A percentile compares a stretch with the other conserved stretches of the same genome.
Conservation (phyloP, 108 stramenopile species). For the Fragilaria crotonensis region DNA sequence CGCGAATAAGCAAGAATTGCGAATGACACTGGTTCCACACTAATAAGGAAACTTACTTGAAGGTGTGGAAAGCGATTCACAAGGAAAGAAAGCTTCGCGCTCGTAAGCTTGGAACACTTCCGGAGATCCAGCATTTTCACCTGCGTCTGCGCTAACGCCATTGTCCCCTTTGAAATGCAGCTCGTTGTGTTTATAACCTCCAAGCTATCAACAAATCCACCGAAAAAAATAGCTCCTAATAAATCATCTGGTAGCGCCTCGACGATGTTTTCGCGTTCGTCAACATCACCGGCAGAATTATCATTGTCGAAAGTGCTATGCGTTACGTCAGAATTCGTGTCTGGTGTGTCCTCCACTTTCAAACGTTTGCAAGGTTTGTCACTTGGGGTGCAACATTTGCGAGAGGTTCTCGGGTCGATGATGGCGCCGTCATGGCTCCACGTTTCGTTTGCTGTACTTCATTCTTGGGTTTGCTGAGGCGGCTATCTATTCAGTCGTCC, state of each 20-base stretch:
- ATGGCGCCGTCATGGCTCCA: not conserved
- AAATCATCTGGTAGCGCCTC: not conserved
- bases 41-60: too few relatives aligned
- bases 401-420: not conserved
- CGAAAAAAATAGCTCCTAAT: not conserved
- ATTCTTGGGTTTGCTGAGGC: too few relatives aligned
- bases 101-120: not conserved
- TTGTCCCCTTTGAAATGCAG: slow-evolving; percentile 3
- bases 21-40: too few relatives aligned
- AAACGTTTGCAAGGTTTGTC: not conserved
- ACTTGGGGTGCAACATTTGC: not conserved
- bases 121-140: slow-evolving; percentile 5
- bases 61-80: too few relatives aligned
- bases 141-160: not conserved
- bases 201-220: slow-evolving; percentile 6
- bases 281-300: too few relatives aligned
- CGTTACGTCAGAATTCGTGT: not conserved
- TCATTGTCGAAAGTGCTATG: too few relatives aligned
- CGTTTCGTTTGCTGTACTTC: not conserved
- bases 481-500: too few relatives aligned
- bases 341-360: not conserved
- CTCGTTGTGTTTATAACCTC: not conserved
- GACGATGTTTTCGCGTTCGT: not conserved
- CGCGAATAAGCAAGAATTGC: too few relatives aligned
- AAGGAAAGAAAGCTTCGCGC: not conserved